Base-by-base conservation (phyloP, 495 filamentous ascomycete species). In the Aspergillus sclerotioniger region DNA sequence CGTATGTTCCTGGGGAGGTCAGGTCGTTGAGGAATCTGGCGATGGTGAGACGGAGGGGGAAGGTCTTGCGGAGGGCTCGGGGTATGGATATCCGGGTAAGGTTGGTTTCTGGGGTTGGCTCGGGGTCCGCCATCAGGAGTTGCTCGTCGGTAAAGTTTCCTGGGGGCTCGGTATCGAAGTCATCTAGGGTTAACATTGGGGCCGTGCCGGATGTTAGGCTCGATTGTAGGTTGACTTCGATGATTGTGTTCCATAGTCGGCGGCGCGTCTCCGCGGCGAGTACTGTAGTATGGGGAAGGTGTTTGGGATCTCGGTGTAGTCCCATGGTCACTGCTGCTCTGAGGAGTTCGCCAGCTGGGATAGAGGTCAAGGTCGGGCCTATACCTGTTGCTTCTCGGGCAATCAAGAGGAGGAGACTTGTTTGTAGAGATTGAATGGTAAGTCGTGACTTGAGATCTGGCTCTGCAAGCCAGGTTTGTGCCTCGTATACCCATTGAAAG, bases 281-380 rank as follows among this genome's bases (percentile, higher is more conserved):
- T 25, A 67, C n/a, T 6, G 75, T 57, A 60, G 76, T 75, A 9
- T 53, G 52, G 0, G 74, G 76, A 10, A 83, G 70, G 58, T 76
- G 58, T 20, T 63, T 67, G 0, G 85, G 84, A 44, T 87, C 84
- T 4, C 79, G 71, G 58, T 90, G 84, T 10, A 88, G 71, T 1
- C 85, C 87, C 71, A 87, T 84, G 46, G 75, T 73, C 49, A 88
- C 74, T 33, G 84, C 85, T 2, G 71, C 76, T 48, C 85, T 70
- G 6, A 87, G 41, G 0, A 88, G 58, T 3, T 73, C 61, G 0
- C 86, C 86, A 4, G 77, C 75, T 1, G 80, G 74, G 16, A 83
- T 78, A 85, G 85, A 89, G 52, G 77, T 71, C 44, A 80, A 65
- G 6, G 81, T 78, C 4, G 69, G 72, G 2, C 76, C 75, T n/a